phyloP scores from a whole-genome alignment of 768 basidiomycete genomes.

The Epithele typhae region DNA sequence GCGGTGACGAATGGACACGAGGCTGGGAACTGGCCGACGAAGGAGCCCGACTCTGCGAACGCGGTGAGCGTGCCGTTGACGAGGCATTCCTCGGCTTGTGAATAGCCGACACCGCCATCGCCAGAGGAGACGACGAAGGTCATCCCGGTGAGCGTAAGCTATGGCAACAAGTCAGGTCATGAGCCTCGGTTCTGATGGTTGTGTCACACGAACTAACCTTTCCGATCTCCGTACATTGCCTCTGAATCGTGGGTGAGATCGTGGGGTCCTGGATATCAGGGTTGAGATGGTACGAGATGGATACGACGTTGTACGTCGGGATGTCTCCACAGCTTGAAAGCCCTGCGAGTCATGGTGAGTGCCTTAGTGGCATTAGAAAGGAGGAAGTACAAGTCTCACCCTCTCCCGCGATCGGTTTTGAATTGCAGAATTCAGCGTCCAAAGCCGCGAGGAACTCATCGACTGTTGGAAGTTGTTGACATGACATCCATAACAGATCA shows the following conservation, averaged over 20 bases:
- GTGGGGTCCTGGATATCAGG: neutral
- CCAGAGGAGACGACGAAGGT: conserved; percentile 42
- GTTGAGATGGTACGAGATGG: conserved; percentile 32
- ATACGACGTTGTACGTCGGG: conserved; percentile 33
- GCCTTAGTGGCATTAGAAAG: too few species aligned
- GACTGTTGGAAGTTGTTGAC: neutral
- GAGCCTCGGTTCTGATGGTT: too few species aligned
- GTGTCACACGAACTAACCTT: conserved; percentile 23
- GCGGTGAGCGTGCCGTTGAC: conserved; percentile 19
- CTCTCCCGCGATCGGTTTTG: neutral
- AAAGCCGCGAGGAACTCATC: neutral
- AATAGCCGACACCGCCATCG: conserved; percentile 39
- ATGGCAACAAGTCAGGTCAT: neutral
- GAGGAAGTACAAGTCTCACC: conserved; percentile 24
- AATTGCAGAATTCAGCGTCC: neutral
- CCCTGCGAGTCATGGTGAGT: conserved; percentile 15
- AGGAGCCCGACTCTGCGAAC: conserved; percentile 3
- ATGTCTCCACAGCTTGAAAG: conserved; percentile 29
- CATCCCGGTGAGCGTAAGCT: conserved; percentile 30
- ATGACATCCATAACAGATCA: neutral
- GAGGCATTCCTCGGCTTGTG: conserved; percentile 27
- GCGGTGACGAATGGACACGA: conserved; percentile 41
- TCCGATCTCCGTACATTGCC: neutral
- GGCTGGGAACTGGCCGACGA: conserved; percentile 16
- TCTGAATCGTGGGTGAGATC: neutral